Evolutionary conservation across 768 basidiomycete genomes (phyloP).

Genomic region (Agrocybe praecox): DNA sequence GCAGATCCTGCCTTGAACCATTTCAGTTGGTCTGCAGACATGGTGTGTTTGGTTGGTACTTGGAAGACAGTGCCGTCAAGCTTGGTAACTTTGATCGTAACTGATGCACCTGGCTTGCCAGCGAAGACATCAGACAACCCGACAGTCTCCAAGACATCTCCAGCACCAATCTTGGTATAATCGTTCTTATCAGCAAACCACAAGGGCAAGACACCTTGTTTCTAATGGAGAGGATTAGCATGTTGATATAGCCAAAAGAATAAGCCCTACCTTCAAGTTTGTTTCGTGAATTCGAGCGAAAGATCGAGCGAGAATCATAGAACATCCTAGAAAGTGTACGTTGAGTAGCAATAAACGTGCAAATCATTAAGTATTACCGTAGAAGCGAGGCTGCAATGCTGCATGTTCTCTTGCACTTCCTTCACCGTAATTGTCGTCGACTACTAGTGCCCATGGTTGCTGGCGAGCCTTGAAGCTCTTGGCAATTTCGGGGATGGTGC

Average conservation of each 20-base stretch:
- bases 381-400: slow-evolving; percentile 94
- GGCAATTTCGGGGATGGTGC: slow-evolving; percentile 89
- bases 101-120: slow-evolving; percentile 44
- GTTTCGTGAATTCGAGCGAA: slow-evolving; percentile 99
- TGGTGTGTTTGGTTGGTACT: slow-evolving; percentile 81
- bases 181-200: slow-evolving; percentile 89
- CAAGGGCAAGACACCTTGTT: slow-evolving; percentile 97
- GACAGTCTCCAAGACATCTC: slow-evolving; percentile 80
- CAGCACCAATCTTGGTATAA: slow-evolving; percentile 81
- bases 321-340: slow-evolving; percentile 57
- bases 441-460: slow-evolving; percentile 92
- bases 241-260: slow-evolving; percentile 9
- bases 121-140: slow-evolving; percentile 76
- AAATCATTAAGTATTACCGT: slow-evolving; percentile 48
- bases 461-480: slow-evolving; percentile 83
- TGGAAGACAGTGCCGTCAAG: slow-evolving; percentile 62
- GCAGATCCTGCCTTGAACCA: slow-evolving; percentile 92
- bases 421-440: slow-evolving; percentile 98
- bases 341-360: not conserved
- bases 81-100: slow-evolving; percentile 69
- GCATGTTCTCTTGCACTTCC: slow-evolving; percentile 98
- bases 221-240: slow-evolving; percentile 47
- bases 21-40: slow-evolving; percentile 87
- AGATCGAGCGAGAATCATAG: slow-evolving; percentile 86
- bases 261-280: slow-evolving; percentile 76